phyloP scores from a whole-genome alignment of 768 basidiomycete species.

The Tricholoma sp. region DNA sequence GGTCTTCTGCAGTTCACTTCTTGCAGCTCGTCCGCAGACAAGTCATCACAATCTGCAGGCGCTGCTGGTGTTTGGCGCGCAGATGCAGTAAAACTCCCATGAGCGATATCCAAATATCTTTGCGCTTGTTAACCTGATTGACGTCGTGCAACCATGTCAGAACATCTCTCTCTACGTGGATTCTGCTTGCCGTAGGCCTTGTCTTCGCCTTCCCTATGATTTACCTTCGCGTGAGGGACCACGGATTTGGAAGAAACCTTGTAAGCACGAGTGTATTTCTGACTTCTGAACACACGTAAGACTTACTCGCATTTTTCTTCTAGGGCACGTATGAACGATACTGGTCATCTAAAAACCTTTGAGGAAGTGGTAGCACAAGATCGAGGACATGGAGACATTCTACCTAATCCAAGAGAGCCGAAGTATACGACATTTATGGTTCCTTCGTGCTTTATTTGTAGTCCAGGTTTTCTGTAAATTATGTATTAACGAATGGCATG shows the following conservation, averaged over 20 bases:
- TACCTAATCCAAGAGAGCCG: background rate
- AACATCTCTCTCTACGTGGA: too few relatives aligned
- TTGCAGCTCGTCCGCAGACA: slow-evolving; percentile 35
- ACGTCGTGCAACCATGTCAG: too few relatives aligned
- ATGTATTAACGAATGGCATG: too few relatives aligned
- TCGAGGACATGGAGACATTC: background rate
- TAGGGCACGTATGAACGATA: slow-evolving; percentile 27
- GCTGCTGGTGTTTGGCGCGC: slow-evolving; percentile 71
- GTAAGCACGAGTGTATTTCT: slow-evolving; percentile 30
- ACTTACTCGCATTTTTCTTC: background rate
- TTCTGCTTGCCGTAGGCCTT: too few relatives aligned
- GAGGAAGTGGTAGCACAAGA: background rate
- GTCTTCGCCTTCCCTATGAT: too few relatives aligned
- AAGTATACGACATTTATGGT: background rate
- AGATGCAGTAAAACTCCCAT: slow-evolving; percentile 60
- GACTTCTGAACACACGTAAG: slow-evolving; percentile 1
- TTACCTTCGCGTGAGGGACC: slow-evolving; percentile 52
- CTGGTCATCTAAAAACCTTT: background rate
- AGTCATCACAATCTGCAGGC: slow-evolving; percentile 73
- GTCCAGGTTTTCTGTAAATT: background rate
- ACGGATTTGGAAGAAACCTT: slow-evolving; percentile 45
- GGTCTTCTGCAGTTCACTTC: background rate
- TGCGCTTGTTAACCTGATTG: too few relatives aligned
- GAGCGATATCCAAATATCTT: slow-evolving; percentile 22
- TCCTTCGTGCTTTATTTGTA: background rate